phyloP scores from a whole-genome alignment of 2,329 filamentous ascomycete species.

The Immersiporthe knoxdaviesiana region DNA sequence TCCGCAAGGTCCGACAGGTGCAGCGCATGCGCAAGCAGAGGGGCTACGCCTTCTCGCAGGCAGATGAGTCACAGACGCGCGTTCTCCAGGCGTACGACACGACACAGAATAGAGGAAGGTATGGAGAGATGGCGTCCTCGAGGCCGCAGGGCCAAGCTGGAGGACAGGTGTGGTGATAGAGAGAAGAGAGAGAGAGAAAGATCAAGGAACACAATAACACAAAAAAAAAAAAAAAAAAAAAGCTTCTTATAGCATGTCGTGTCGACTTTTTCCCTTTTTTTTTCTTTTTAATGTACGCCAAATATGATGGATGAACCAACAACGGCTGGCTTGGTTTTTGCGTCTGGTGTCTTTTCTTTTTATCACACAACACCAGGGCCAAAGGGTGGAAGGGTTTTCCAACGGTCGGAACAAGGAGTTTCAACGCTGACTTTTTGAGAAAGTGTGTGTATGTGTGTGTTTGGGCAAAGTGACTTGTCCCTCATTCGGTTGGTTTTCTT shows the following conservation, averaged over 20 bases:
- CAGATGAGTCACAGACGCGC: slow-evolving; percentile 92
- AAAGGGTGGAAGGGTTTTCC: neutral
- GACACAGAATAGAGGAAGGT: slow-evolving; percentile 85
- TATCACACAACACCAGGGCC: neutral
- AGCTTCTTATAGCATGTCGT: neutral
- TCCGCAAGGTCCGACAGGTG: slow-evolving; percentile 96
- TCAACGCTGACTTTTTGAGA: neutral
- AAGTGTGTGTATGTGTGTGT: too few relatives aligned
- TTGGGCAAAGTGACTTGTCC: neutral
- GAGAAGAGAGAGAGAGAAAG: neutral
- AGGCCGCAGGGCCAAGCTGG: slow-evolving; percentile 15
- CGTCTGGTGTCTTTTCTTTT: neutral
- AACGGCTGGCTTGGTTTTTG: neutral
- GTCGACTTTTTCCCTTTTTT: neutral
- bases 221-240: neutral
- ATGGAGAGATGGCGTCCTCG: slow-evolving; percentile 85
- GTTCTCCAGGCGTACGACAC: slow-evolving; percentile 98
- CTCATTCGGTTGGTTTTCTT: neutral
- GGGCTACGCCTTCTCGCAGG: slow-evolving; percentile 97
- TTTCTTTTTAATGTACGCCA: neutral
- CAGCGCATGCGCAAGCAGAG: slow-evolving; percentile 99
- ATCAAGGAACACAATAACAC: neutral
- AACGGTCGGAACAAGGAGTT: slow-evolving; percentile 1
- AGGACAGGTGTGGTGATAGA: slow-evolving; percentile 3
- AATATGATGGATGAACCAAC: slow-evolving; percentile 6